Evolutionary conservation across 129 eudicot species (phyloP).

Genomic region (Arctium lappa): DNA sequence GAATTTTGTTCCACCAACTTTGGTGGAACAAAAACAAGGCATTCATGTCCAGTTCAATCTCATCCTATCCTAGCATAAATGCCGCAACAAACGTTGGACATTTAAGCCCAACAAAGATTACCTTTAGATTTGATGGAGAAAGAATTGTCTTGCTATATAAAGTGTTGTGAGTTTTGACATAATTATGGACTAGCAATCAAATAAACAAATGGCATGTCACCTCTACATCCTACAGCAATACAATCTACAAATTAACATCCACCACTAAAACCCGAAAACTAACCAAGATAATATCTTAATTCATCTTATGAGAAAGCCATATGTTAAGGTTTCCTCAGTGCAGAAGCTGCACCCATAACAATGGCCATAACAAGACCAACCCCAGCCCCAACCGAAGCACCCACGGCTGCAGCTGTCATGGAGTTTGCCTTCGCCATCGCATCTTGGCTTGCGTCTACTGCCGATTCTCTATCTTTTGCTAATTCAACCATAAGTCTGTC

Average conservation of each 20-base stretch:
- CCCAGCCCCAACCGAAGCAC: conserved; percentile 96
- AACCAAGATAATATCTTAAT: not conserved
- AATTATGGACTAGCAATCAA: conserved; percentile 11
- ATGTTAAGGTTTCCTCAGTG: conserved; percentile 90
- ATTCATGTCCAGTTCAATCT: not conserved
- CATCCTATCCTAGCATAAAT: not conserved
- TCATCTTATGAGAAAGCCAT: not conserved
- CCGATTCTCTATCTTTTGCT: conserved; percentile 59
- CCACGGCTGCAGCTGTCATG: conserved; percentile 81
- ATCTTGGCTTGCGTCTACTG: conserved; percentile 43
- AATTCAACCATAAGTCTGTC: conserved; percentile 69
- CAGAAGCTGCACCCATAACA: conserved; percentile 98
- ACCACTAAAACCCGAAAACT: not conserved
- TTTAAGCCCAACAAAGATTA: not conserved
- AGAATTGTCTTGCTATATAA: conserved; percentile 4
- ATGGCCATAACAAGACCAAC: conserved; percentile 87
- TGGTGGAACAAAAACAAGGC: too few relatives aligned
- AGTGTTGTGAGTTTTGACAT: not conserved
- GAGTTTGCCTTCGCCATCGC: conserved; percentile 66
- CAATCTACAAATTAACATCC: conserved; percentile 9
- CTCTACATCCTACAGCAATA: conserved; percentile 9
- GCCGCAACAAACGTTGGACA: not conserved
- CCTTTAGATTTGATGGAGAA: not conserved
- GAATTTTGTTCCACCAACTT: too few relatives aligned
- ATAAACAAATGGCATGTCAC: conserved; percentile 27